phyloP scores from a whole-genome alignment of 2,329 filamentous ascomycete genomes.

The Zelopaecilomyces penicillatus region DNA sequence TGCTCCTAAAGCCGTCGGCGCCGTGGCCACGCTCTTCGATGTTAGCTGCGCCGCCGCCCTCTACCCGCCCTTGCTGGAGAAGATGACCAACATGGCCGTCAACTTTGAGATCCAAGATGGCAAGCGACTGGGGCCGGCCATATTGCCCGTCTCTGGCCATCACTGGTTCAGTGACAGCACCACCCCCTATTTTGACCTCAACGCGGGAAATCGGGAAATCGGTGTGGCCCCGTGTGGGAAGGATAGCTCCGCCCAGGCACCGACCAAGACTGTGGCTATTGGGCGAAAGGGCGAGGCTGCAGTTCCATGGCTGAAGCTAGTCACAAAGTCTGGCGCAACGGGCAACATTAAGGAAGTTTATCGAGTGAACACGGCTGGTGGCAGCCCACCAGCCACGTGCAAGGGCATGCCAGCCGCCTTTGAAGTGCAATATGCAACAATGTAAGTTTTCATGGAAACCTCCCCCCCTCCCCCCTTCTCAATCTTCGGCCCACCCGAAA shows the following conservation, averaged over 20 bases:
- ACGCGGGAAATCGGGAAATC: slow-evolving; percentile 44
- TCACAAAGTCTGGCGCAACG: slow-evolving; percentile 42
- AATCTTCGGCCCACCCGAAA: too few species aligned
- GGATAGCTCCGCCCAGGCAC: slow-evolving; percentile 52
- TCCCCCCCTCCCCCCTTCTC: not conserved
- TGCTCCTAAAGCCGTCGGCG: slow-evolving; percentile 59
- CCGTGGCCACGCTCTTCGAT: slow-evolving; percentile 80
- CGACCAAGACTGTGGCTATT: slow-evolving; percentile 41
- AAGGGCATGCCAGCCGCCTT: slow-evolving; percentile 54
- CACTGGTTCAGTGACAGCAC: slow-evolving; percentile 70
- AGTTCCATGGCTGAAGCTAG: slow-evolving; percentile 74
- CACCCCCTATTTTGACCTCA: slow-evolving; percentile 74
- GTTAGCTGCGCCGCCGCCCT: slow-evolving; percentile 68
- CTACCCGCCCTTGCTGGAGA: slow-evolving; percentile 56
- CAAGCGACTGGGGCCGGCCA: slow-evolving; percentile 43
- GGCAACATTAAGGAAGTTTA: slow-evolving; percentile 67
- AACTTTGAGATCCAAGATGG: slow-evolving; percentile 48
- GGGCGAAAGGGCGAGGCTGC: slow-evolving; percentile 59
- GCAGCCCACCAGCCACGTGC: slow-evolving; percentile 66
- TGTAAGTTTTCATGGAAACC: slow-evolving; percentile 76
- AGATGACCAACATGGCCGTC: slow-evolving; percentile 60
- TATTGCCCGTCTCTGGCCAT: slow-evolving; percentile 60
- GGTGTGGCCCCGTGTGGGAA: slow-evolving; percentile 57
- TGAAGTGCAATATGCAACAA: slow-evolving; percentile 69
- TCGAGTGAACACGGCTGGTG: slow-evolving; percentile 75